Conservation (phyloP, 306 rosid species). For the Prosopis cineraria region DNA sequence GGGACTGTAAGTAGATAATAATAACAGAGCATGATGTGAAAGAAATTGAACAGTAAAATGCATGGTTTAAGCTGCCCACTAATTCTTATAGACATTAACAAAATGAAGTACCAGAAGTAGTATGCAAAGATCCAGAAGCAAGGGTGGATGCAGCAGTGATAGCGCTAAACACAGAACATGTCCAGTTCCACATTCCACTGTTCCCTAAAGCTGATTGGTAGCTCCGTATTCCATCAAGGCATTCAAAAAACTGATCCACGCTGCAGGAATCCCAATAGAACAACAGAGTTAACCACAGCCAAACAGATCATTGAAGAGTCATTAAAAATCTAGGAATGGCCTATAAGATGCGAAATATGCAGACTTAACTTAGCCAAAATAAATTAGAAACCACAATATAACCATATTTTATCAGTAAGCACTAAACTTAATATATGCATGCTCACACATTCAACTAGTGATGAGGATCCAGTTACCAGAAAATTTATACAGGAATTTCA, state of each 20-base stretch:
- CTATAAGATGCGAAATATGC: slow-evolving; percentile 14
- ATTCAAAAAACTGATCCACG: slow-evolving; percentile 96
- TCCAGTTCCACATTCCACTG: slow-evolving; percentile 99
- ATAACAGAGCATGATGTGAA: slow-evolving; percentile 6
- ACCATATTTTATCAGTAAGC: slow-evolving; percentile 8
- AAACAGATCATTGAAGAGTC: slow-evolving; percentile 18
- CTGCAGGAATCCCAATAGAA: slow-evolving; percentile 56
- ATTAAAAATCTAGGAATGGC: slow-evolving; percentile 8
- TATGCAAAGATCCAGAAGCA: slow-evolving; percentile 89
- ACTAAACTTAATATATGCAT: not conserved
- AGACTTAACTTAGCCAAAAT: slow-evolving; percentile 3
- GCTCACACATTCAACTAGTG: slow-evolving; percentile 18
- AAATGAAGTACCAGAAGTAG: slow-evolving; percentile 64
- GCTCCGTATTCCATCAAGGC: slow-evolving; percentile 94
- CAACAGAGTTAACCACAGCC: slow-evolving; percentile 34
- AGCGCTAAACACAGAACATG: slow-evolving; percentile 88
- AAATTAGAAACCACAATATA: slow-evolving; percentile 2
- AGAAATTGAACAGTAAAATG: slow-evolving; percentile 4
- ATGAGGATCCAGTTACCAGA: not conserved
- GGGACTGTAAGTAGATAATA: not conserved
- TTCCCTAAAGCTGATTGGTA: slow-evolving; percentile 83
- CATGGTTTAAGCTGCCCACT: too few relatives aligned
- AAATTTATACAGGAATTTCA: slow-evolving; percentile 3
- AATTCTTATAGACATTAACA: too few relatives aligned
- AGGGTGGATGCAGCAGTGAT: slow-evolving; percentile 96